These are phyloP conservation scores for Capronia americana DNA, from an alignment of 2,329 filamentous ascomycete species.

Conservation along the genomic window DNA sequence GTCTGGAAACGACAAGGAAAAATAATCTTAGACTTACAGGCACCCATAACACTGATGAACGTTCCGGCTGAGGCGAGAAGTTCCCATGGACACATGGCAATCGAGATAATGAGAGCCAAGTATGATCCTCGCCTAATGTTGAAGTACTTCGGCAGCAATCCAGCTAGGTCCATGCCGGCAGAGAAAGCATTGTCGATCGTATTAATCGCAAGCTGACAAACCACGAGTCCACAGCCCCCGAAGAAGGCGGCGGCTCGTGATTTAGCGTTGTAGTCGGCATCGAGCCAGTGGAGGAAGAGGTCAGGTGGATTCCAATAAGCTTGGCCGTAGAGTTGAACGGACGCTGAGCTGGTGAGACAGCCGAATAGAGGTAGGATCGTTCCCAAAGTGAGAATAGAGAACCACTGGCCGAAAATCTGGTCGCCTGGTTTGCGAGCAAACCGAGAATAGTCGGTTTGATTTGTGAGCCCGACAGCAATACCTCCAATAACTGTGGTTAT, in stretches of 20 bases:
- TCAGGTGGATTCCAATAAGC: slow-evolving; percentile 53
- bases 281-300: slow-evolving; percentile 49
- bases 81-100: slow-evolving; percentile 60
- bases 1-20: background rate
- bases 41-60: slow-evolving; percentile 56
- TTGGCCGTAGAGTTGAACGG: too few relatives aligned
- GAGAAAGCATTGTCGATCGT: slow-evolving; percentile 58
- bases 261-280: slow-evolving; percentile 44
- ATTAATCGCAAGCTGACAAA: slow-evolving; percentile 55
- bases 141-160: slow-evolving; percentile 59
- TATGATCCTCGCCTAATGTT: slow-evolving; percentile 63
- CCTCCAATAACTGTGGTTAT: slow-evolving; percentile 44
- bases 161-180: slow-evolving; percentile 62
- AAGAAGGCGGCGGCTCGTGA: slow-evolving; percentile 56
- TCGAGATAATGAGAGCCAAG: slow-evolving; percentile 50
- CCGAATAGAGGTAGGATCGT: slow-evolving; percentile 50
- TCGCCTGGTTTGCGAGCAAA: slow-evolving; percentile 50
- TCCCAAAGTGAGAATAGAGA: slow-evolving; percentile 47
- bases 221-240: slow-evolving; percentile 52
- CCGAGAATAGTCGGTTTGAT: slow-evolving; percentile 45
- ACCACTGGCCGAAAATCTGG: slow-evolving; percentile 50
- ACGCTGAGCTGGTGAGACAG: slow-evolving; percentile 40
- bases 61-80: slow-evolving; percentile 55
- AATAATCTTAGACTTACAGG: slow-evolving; percentile 25
- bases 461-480: slow-evolving; percentile 44